A percentile compares a stretch with the other conserved stretches of the same genome.
phyloP scores from a whole-genome alignment of 2,329 filamentous ascomycete species.

The Malbranchea cinnamomea region DNA sequence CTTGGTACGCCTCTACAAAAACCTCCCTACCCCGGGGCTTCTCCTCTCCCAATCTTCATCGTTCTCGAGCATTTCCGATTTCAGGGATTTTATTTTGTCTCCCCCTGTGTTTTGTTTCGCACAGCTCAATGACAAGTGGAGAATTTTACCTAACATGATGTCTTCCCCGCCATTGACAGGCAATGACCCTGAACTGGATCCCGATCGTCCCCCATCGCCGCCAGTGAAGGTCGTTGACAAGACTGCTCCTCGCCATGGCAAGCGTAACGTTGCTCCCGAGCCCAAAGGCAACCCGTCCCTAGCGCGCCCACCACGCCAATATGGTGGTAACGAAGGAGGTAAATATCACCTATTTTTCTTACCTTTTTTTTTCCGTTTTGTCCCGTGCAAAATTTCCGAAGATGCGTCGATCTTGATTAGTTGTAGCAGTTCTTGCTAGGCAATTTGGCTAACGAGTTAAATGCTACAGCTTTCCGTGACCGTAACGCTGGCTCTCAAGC shows the following conservation, averaged over 20 bases:
- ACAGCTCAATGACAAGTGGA: conserved; percentile 11
- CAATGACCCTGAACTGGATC: conserved; percentile 55
- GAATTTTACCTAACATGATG: conserved; percentile 15
- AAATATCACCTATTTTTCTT: conserved; percentile 28
- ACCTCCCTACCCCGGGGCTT: conserved; percentile 14
- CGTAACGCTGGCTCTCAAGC: conserved; percentile 62
- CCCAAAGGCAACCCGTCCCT: conserved; percentile 19
- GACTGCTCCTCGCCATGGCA: conserved; percentile 57
- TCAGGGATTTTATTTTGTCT: conserved; percentile 5
- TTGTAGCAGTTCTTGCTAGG: conserved; percentile 1
- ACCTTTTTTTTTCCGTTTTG: conserved; percentile 1
- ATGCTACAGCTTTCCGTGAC: conserved; percentile 67
- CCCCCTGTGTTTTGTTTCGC: no score
- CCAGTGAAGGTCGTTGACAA: conserved; percentile 86
- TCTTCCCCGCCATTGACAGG: conserved; percentile 28
- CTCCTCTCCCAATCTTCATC: conserved; percentile 6
- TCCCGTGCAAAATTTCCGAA: conserved; percentile 1
- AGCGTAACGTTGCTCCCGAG: conserved; percentile 68
- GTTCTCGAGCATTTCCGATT: conserved; percentile 2
- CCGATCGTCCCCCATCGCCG: conserved; percentile 59
- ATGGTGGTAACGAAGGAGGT: conserved; percentile 77
- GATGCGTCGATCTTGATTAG: conserved; percentile 5
- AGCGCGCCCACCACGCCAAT: conserved; percentile 36
- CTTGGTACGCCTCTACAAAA: conserved; percentile 54
- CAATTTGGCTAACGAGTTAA: no score